These are phyloP conservation scores for Yamadazyma sp. DNA, from an alignment of 1,139 yeast species.

Conservation along the genomic window DNA sequence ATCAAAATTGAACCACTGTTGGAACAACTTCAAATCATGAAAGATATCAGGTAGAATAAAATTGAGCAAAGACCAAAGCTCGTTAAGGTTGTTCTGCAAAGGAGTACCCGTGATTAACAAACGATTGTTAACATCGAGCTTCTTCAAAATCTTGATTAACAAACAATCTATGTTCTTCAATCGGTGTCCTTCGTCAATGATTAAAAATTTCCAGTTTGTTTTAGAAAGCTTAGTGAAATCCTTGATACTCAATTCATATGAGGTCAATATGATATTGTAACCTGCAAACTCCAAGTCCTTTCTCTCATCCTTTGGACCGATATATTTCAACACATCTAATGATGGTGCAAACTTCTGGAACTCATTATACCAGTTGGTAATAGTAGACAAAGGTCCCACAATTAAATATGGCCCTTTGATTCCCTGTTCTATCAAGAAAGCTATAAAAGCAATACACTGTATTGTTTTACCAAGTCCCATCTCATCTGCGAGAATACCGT, in stretches of 20 bases:
- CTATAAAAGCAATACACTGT: constrained; percentile 77
- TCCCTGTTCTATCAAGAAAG: constrained; percentile 77
- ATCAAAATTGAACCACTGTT: constrained; percentile 89
- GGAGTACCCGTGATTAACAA: constrained; percentile 91
- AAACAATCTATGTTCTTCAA: constrained; percentile 79
- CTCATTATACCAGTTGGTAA: constrained; percentile 82
- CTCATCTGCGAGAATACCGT: constrained; percentile 94
- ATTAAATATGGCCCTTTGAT: constrained; percentile 81
- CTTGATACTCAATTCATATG: constrained; percentile 76
- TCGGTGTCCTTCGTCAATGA: constrained; percentile 96
- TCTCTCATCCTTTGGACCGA: constrained; percentile 63
- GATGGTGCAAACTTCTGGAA: constrained; percentile 71
- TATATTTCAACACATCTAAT: constrained; percentile 61
- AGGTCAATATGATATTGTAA: constrained; percentile 62
- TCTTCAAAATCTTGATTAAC: constrained; percentile 68
- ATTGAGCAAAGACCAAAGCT: constrained; percentile 86
- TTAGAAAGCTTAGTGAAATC: constrained; percentile 57
- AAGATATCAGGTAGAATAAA: constrained; percentile 91
- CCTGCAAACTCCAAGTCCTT: constrained; percentile 27
- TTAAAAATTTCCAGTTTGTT: constrained; percentile 74
- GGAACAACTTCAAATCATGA: constrained; percentile 83
- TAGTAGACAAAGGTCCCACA: constrained; percentile 85
- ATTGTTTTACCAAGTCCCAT: constrained; percentile 96
- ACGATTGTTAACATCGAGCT: constrained; percentile 64
- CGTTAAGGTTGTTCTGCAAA: constrained; percentile 82